Conservation (phyloP, 176 grass and related monocot species). For the Oryza punctata region DNA sequence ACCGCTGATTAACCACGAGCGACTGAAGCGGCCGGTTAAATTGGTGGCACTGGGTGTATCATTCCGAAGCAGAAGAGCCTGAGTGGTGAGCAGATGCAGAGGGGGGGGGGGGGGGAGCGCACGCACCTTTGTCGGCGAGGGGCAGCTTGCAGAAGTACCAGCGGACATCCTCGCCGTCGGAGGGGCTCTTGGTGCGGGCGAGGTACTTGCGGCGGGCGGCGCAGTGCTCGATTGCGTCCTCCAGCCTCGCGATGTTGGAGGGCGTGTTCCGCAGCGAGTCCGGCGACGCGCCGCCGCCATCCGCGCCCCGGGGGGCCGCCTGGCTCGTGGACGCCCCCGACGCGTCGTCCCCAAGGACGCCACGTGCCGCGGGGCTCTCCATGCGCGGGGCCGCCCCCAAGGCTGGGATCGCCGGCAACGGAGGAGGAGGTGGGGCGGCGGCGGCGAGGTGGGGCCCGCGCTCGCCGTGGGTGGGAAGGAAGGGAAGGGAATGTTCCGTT, state of each 20-base stretch:
- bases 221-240: conserved; percentile 76
- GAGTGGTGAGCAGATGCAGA: background rate
- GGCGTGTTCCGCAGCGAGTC: conserved; percentile 86
- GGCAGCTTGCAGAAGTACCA: conserved; percentile 98
- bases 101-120: no score
- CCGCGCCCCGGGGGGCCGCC: background rate
- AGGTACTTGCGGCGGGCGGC: conserved; percentile 82
- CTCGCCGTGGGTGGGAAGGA: background rate
- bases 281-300: conserved; percentile 50
- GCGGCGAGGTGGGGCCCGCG: background rate
- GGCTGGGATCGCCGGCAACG: background rate
- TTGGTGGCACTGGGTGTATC: background rate
- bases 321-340: conserved; percentile 39
- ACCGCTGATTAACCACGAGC: background rate
- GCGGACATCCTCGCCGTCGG: conserved; percentile 79
- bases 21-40: background rate
- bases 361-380: no score
- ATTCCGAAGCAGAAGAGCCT: background rate
- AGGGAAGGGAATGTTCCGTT: background rate
- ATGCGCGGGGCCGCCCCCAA: no score
- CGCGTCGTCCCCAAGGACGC: background rate
- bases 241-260: conserved; percentile 79
- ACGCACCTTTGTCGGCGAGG: conserved; percentile 67
- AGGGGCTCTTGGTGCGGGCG: conserved; percentile 88
- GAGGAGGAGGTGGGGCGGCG: background rate